phyloP scores from a whole-genome alignment of 2,329 filamentous ascomycete genomes.

The Colletotrichum somersetense region DNA sequence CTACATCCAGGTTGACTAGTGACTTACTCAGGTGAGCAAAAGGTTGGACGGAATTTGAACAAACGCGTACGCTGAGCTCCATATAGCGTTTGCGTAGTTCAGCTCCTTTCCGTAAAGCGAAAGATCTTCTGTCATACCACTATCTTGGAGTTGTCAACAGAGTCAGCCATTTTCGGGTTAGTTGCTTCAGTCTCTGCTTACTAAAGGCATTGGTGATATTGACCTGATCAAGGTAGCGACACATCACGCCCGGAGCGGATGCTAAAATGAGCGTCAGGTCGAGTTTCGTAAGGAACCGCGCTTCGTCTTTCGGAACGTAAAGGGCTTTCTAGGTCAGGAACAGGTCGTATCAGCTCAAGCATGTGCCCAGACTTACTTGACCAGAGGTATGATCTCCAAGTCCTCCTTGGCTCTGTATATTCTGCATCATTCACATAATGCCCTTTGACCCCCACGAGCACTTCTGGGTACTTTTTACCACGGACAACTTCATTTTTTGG shows the following conservation, averaged over 20 bases:
- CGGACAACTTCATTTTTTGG: not conserved
- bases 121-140: constrained; percentile 50
- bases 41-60: constrained; percentile 49
- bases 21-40: constrained; percentile 44
- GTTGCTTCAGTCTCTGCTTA: constrained; percentile 14
- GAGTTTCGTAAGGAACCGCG: constrained; percentile 47
- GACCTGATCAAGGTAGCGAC: constrained; percentile 47
- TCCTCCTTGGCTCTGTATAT: constrained; percentile 60
- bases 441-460: not conserved
- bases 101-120: constrained; percentile 49
- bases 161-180: not conserved
- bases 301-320: constrained; percentile 46
- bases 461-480: not conserved
- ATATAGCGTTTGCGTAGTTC: constrained; percentile 49
- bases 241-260: constrained; percentile 47
- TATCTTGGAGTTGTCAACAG: constrained; percentile 41
- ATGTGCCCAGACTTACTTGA: constrained; percentile 40
- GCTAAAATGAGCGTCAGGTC: constrained; percentile 46
- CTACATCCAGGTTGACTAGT: too few species aligned
- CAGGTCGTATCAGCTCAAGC: not conserved
- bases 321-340: constrained; percentile 39
- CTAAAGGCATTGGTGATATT: constrained; percentile 48
- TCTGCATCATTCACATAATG: not conserved
- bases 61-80: constrained; percentile 49
- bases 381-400: constrained; percentile 46